These are phyloP conservation scores for Pharnaceum exiguum DNA, from an alignment of 148 eudicot species.

Conservation along the genomic window DNA sequence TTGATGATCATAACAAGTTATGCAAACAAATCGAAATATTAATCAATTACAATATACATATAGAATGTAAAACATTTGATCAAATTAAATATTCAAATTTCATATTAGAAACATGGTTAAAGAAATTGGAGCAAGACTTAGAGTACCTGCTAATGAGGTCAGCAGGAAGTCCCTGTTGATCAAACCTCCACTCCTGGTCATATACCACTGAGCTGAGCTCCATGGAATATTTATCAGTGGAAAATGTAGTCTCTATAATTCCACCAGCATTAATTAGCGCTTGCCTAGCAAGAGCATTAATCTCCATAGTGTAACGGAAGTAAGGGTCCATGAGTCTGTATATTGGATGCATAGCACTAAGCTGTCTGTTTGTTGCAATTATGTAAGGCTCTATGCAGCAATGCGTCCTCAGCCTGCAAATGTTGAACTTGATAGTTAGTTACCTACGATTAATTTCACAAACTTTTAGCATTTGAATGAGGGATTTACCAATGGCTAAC, in stretches of 20 bases:
- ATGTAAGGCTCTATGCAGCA: constrained; percentile 69
- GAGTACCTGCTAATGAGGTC: constrained; percentile 66
- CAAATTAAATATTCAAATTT: no score
- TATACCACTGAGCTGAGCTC: constrained; percentile 68
- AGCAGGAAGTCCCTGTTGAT: constrained; percentile 59
- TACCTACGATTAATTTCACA: not conserved
- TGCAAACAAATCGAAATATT: no score
- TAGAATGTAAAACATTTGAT: no score
- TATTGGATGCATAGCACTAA: constrained; percentile 83
- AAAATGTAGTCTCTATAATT: constrained; percentile 55
- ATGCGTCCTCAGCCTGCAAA: constrained; percentile 79
- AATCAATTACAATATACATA: no score
- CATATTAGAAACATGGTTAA: not conserved
- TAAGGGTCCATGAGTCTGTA: constrained; percentile 64
- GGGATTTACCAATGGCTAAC: constrained; percentile 66
- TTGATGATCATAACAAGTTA: no score
- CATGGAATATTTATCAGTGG: constrained; percentile 50
- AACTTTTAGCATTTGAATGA: not conserved
- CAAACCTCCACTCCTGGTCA: constrained; percentile 68
- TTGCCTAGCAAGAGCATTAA: constrained; percentile 75
- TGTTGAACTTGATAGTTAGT: not conserved
- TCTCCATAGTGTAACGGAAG: constrained; percentile 90
- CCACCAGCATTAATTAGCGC: constrained; percentile 65
- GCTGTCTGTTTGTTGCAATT: constrained; percentile 64
- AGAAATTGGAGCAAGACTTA: no score